These are phyloP conservation scores for Gastrolobium bilobum DNA, from an alignment of 306 rosid genomes.

Conservation along the genomic window DNA sequence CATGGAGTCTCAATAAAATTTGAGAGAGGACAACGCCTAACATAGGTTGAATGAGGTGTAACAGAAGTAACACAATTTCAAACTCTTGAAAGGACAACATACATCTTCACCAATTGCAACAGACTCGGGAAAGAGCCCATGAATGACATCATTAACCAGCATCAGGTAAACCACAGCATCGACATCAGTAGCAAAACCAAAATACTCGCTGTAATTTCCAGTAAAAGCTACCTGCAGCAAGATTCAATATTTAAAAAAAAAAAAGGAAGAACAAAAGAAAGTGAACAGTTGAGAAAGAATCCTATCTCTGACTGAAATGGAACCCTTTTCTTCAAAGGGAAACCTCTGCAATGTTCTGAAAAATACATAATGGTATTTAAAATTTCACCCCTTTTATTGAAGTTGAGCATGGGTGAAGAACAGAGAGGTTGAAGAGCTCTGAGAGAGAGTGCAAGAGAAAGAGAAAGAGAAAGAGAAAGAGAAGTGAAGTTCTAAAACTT, in stretches of 20 bases:
- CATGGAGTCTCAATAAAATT: conserved; percentile 32
- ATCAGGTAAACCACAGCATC: conserved; percentile 94
- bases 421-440: too few species aligned
- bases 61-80: conserved; percentile 29
- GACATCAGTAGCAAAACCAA: conserved; percentile 87
- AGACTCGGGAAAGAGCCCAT: conserved; percentile 94
- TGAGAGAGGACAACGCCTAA: conserved; percentile 29
- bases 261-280: neutral
- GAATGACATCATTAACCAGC: conserved; percentile 98
- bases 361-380: conserved; percentile 21
- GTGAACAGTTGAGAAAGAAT: conserved; percentile 24
- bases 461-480: too few species aligned
- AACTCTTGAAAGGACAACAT: conserved; percentile 56
- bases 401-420: too few species aligned
- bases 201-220: conserved; percentile 94
- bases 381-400: neutral
- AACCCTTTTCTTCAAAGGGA: conserved; percentile 29
- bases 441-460: too few species aligned
- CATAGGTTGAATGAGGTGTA: conserved; percentile 29
- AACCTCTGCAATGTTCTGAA: conserved; percentile 31
- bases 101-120: conserved; percentile 97
- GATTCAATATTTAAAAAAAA: conserved; percentile 22
- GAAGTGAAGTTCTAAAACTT: too few species aligned
- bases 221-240: conserved; percentile 79
- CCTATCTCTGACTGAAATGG: conserved; percentile 14